Evolutionary conservation across 345 rosid species (phyloP).

Genomic region (Salix udensis): DNA sequence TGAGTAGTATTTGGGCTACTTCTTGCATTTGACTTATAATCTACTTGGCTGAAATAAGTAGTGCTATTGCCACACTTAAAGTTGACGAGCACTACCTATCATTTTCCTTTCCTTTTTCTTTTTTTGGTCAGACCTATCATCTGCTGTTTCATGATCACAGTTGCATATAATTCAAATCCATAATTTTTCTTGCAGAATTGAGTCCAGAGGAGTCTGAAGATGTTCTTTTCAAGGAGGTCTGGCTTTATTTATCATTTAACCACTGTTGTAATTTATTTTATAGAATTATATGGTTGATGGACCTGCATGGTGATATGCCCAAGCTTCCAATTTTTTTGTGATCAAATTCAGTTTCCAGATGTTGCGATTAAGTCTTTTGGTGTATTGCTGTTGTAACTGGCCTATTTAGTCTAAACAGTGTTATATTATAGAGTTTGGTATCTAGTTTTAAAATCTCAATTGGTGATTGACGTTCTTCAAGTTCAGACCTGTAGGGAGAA

Average conservation of each 20-base stretch:
- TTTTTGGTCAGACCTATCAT: neutral
- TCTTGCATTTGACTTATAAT: neutral
- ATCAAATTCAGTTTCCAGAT: neutral
- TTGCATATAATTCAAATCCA: slow-evolving; percentile 7
- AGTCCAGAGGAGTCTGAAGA: slow-evolving; percentile 97
- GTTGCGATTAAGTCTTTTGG: neutral
- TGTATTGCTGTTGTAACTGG: neutral
- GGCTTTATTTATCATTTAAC: slow-evolving; percentile 12
- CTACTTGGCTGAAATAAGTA: neutral
- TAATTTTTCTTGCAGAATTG: slow-evolving; percentile 51
- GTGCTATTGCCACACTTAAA: no score
- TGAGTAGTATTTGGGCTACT: slow-evolving; percentile 31
- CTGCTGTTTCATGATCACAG: neutral
- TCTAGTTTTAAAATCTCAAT: neutral
- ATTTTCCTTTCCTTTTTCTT: neutral
- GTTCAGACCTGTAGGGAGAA: neutral
- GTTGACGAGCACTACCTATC: neutral
- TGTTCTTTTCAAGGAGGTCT: slow-evolving; percentile 96
- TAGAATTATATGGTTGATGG: neutral
- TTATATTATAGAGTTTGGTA: neutral
- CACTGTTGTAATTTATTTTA: neutral
- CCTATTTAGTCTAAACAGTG: neutral
- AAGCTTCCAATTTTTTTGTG: neutral
- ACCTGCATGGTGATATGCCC: neutral
- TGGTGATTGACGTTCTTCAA: neutral